Evolutionary conservation across 106 monocot genomes (phyloP).

Genomic region (Allium sativum): DNA sequence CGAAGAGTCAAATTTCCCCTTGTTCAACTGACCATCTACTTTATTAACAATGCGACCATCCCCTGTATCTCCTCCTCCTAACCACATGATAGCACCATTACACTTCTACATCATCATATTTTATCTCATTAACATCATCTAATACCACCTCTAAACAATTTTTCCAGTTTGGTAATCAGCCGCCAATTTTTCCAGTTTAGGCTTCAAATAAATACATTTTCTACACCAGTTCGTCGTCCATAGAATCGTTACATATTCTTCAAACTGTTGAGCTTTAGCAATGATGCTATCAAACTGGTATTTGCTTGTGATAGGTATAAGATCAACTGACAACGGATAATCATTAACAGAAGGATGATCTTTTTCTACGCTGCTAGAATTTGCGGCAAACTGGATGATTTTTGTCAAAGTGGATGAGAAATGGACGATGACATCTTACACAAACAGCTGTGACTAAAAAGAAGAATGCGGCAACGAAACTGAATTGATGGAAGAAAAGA

Average conservation of each 20-base stretch:
- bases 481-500: background rate
- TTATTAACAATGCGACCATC: no score
- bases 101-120: no score
- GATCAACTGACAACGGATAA: slow-evolving; percentile 39
- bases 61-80: no score
- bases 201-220: slow-evolving; percentile 98
- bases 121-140: no score
- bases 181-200: slow-evolving; percentile 94
- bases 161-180: no score
- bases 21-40: no score
- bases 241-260: slow-evolving; percentile 43
- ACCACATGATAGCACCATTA: no score
- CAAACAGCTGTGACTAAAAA: background rate
- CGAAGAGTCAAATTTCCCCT: no score
- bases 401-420: background rate
- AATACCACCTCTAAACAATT: no score
- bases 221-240: slow-evolving; percentile 98
- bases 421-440: background rate
- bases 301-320: slow-evolving; percentile 46
- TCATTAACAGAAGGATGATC: background rate
- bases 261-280: slow-evolving; percentile 51
- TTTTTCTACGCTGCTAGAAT: background rate
- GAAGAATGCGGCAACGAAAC: background rate
- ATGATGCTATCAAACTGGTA: slow-evolving; percentile 59
- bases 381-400: background rate